phyloP scores from a whole-genome alignment of 2,329 filamentous ascomycete species.

The Lithohypha guttulata region DNA sequence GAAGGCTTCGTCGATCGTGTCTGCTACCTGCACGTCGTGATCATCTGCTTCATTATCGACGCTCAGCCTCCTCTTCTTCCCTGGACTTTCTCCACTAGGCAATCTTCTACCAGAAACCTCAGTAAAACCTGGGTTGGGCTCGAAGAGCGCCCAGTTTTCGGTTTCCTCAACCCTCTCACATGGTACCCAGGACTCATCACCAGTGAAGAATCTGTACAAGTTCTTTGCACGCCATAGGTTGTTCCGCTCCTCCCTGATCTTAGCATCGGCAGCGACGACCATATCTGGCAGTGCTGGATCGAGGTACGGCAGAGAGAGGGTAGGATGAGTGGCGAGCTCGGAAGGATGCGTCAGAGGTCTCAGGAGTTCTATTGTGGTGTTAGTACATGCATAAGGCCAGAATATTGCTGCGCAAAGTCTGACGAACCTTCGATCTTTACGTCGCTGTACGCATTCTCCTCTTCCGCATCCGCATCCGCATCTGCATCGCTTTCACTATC shows the following conservation, averaged over 20 bases:
- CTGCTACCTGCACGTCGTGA: slow-evolving; percentile 7
- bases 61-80: slow-evolving; percentile 14
- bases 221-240: slow-evolving; percentile 48
- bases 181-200: slow-evolving; percentile 51
- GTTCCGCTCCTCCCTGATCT: slow-evolving; percentile 47
- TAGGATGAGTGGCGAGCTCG: slow-evolving; percentile 49
- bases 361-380: slow-evolving; percentile 40
- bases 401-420: too few species aligned
- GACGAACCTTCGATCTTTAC: slow-evolving; percentile 46
- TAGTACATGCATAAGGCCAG: slow-evolving; percentile 1
- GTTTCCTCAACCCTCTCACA: slow-evolving; percentile 42
- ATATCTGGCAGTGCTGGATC: slow-evolving; percentile 49
- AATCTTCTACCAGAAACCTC: background rate
- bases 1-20: slow-evolving; percentile 11
- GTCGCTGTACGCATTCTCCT: slow-evolving; percentile 51
- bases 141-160: slow-evolving; percentile 40
- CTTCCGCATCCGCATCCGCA: slow-evolving; percentile 46
- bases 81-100: slow-evolving; percentile 3
- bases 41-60: slow-evolving; percentile 10
- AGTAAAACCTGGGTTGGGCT: slow-evolving; percentile 24
- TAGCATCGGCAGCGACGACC: slow-evolving; percentile 44
- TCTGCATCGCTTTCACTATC: slow-evolving; percentile 48
- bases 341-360: slow-evolving; percentile 52
- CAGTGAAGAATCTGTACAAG: slow-evolving; percentile 47
- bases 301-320: slow-evolving; percentile 47